Evolutionary conservation across 345 rosid species (phyloP).

Genomic region (Dovyalis caffra): DNA sequence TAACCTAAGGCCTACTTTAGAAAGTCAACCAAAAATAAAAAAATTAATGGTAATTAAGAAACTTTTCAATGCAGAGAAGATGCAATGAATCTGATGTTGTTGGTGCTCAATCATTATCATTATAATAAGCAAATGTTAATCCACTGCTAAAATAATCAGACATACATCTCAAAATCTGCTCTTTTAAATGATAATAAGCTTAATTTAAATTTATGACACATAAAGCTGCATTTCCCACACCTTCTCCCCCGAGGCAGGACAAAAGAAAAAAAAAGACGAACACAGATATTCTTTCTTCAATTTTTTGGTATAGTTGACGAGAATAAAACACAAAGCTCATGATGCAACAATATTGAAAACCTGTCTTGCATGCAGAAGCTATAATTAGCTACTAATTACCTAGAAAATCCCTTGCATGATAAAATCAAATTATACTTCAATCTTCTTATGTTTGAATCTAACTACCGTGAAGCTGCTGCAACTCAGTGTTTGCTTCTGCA

Average conservation of each 20-base stretch:
- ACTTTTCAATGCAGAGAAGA: not conserved
- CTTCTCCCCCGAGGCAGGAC: not conserved
- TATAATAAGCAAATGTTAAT: not conserved
- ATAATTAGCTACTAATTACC: not conserved
- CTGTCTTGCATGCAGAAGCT: not conserved
- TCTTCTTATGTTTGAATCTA: not conserved
- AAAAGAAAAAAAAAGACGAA: too few species aligned
- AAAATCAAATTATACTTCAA: not conserved
- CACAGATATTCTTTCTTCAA: too few species aligned
- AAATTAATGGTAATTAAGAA: not conserved
- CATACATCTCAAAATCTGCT: not conserved
- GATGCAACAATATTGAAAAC: too few species aligned
- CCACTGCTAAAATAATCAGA: not conserved
- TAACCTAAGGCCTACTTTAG: slow-evolving; percentile 9
- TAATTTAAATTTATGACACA: not conserved
- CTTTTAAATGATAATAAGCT: not conserved
- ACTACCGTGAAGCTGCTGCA: not conserved
- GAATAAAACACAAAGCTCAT: too few species aligned
- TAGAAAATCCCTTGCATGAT: not conserved
- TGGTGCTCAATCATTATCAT: slow-evolving; percentile 18
- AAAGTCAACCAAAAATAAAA: slow-evolving; percentile 29
- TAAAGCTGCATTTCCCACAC: not conserved
- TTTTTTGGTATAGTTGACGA: too few species aligned
- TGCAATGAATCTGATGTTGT: slow-evolving; percentile 22
- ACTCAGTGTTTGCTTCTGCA: not conserved